Conservation (phyloP, 2,329 filamentous ascomycete genomes). For the Chaetomium olivaceum region DNA sequence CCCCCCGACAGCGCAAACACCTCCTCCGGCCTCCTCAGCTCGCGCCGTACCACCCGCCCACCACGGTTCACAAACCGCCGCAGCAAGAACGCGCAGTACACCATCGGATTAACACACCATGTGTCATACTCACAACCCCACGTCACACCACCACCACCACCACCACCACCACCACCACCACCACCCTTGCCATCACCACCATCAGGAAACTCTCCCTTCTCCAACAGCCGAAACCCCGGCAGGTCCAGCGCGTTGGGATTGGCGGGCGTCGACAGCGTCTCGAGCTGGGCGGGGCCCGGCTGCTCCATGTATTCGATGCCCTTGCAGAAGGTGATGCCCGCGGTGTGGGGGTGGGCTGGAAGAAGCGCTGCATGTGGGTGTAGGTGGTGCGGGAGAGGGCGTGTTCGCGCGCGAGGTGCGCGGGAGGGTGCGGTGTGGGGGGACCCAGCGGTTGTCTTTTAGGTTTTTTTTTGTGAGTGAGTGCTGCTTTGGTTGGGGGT, state of each 20-base stretch:
- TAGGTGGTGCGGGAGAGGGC: slow-evolving; percentile 46
- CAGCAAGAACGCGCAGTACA: slow-evolving; percentile 53
- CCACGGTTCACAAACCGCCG: slow-evolving; percentile 44
- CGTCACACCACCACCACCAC: too few relatives aligned
- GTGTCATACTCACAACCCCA: slow-evolving; percentile 55
- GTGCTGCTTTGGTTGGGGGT: too few relatives aligned
- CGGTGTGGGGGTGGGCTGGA: slow-evolving; percentile 37
- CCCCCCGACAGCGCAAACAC: slow-evolving; percentile 44
- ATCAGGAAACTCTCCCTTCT: slow-evolving; percentile 44
- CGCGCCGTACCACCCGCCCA: slow-evolving; percentile 39
- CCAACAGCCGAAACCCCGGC: slow-evolving; percentile 41
- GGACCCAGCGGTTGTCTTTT: slow-evolving; percentile 52
- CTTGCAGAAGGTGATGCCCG: slow-evolving; percentile 51
- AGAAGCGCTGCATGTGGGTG: slow-evolving; percentile 43
- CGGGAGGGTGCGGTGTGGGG: slow-evolving; percentile 38
- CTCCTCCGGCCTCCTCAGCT: slow-evolving; percentile 43
- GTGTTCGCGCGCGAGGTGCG: slow-evolving; percentile 44
- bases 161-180: too few relatives aligned
- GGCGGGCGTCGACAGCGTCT: slow-evolving; percentile 38
- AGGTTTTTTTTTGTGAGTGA: not conserved
- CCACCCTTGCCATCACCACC: too few relatives aligned
- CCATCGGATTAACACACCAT: slow-evolving; percentile 56
- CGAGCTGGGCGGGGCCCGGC: slow-evolving; percentile 43
- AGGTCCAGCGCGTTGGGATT: slow-evolving; percentile 38
- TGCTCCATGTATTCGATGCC: slow-evolving; percentile 56